Base-by-base conservation (phyloP, 176 grass and related monocot species). In the Chloris gayana region DNA sequence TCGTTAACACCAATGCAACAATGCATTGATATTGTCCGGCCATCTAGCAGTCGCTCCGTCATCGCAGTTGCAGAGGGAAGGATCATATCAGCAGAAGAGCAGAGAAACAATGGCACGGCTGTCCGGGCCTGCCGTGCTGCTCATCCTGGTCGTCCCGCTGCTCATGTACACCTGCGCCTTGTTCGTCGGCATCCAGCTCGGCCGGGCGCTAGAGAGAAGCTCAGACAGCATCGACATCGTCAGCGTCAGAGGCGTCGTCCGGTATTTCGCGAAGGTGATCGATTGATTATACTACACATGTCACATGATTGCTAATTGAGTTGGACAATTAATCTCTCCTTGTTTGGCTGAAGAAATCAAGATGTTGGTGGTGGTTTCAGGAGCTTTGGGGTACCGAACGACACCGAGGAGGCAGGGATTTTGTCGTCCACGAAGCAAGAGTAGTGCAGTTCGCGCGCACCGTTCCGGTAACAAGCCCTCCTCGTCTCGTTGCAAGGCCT, bases 151-250 rank as follows among this genome's bases (percentile, higher is more conserved):
- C 45, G 69, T 72, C 9, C 50, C 83, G 1, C 4, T 67, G 13
- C 33, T 25, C 76, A 53, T 73, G 19, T 73, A 73, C 68, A 62
- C 42, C n/a, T 50, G 56, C 17, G 75, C 75, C 33, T 63, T 85
- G 42, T 25, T 85, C 44, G 69, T n/a, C 32, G 84, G 83, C 34
- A 26, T 70, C 58, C 33, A 62, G 17, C 58, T 85, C 1, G 83
- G 75, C 33, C 67, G 83, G 5, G 12, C 45, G 18, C 21, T 79
- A 7, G 83, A 79, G 58, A 32, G 50, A 9, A 57, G 31, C 5
- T 3, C 39, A 0, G 61, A 61, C 65, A 5, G 51, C 64, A 22
- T 6, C 22, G 27, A 41, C 80, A n/a, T 82, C 32, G 53, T 14
- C 46, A 49, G 39, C 74, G 17, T 68, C 30, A 14, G 41, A 47